A percentile compares a stretch with the other conserved stretches of the same genome.
These are phyloP conservation scores for Astrocystis sublimbata DNA, from an alignment of 495 filamentous ascomycete genomes.

Conservation along the genomic window DNA sequence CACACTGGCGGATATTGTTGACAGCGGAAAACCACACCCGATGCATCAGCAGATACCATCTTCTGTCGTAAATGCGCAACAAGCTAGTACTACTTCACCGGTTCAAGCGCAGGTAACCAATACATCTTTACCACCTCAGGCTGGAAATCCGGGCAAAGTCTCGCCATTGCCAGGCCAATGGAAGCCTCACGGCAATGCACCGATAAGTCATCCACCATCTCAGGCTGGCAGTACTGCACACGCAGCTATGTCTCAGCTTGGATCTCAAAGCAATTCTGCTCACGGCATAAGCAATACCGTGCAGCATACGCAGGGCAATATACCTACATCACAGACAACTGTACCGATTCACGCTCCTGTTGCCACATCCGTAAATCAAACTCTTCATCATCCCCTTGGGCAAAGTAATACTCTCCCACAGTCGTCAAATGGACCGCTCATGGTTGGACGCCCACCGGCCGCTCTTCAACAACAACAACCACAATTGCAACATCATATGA, in stretches of 20 bases:
- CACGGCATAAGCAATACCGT: not conserved
- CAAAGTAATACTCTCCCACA: not conserved
- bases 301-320: not conserved
- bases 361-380: not conserved
- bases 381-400: not conserved
- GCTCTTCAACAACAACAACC: constrained; percentile 2
- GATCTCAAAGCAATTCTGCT: not conserved
- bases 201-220: not conserved
- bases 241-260: not conserved
- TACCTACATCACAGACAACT: not conserved
- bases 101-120: not conserved
- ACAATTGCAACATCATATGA: not conserved
- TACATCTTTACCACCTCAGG: not conserved
- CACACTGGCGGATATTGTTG: too few relatives aligned
- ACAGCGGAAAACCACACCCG: not conserved
- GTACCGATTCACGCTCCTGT: not conserved
- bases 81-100: not conserved
- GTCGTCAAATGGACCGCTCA: not conserved
- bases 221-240: not conserved
- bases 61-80: constrained; percentile 1
- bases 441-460: not conserved
- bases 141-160: not conserved
- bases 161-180: not conserved
- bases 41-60: not conserved
- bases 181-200: not conserved